Base-by-base conservation (phyloP, 331 rosid genomes). In the Quercus phellos region DNA sequence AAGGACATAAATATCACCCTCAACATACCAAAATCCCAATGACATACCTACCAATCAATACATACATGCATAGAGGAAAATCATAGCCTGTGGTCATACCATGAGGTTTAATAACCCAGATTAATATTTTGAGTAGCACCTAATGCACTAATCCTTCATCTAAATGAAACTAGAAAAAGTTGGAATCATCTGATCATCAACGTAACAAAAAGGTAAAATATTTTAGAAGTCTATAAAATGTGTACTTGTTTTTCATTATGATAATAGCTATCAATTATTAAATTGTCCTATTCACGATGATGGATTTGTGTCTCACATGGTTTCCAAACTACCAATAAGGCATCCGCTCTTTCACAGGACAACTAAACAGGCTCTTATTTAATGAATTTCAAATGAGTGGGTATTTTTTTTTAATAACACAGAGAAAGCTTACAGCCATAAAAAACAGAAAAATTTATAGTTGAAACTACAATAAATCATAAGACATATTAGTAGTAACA, bases 391-490 rank as follows among this genome's bases (percentile, higher is more conserved):
- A 58, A 22, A 21, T 22, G 30, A 58, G 26, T 21, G 17, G 32
- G 29, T 12, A 21, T 58, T 58, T 58, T 58, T 58, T 8, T 1
- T 58, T 58, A 11, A 22, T 12, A 1, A 8, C 11, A 22, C 17
- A 22, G 64, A 58, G 26, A 22, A 58, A 58, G 30, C 16, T 58
- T 9, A 58, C 17, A 11, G 64, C 64, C 64, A 22, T 10, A 22
- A 22, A 5, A 58, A 58, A 58, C 16, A 58, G 32, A 58, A 58
- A 11, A 58, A 22, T 58, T 22, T 1, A 11, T 13, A 22, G 13
- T 58, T 21, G 63, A 21, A 58, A 58, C 74, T 64, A 74, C n/a
- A 63, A 75, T 51, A 72, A 26, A 30, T 74, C 74, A 71, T 46
- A 22, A 43, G 53, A 46, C 43, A 73, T 7, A 51, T 30, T 46